A percentile compares a stretch with the other conserved stretches of the same genome.
Conservation (phyloP, 352 stramenopile species). For the Globisporangium alternatum region DNA sequence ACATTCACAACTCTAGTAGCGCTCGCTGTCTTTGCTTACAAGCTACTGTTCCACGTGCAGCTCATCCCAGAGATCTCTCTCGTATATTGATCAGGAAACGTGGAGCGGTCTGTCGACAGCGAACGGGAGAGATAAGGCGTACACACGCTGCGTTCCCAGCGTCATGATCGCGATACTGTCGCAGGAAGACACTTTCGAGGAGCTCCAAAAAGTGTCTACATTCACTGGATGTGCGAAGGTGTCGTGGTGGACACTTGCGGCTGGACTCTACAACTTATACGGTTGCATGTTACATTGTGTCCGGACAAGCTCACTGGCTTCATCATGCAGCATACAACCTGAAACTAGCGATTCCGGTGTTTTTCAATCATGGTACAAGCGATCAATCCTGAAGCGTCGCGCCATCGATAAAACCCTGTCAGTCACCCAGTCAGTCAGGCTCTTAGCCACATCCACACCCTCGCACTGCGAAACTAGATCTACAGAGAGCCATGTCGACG, state of each 20-base stretch:
- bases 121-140: not conserved
- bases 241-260: not conserved
- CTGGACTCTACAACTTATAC: not conserved
- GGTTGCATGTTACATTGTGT: conserved; percentile 1
- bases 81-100: not conserved
- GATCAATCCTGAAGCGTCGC: not conserved
- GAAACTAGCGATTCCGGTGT: not conserved
- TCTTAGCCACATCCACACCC: not conserved
- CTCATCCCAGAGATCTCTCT: too few relatives aligned
- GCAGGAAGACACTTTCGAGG: not conserved
- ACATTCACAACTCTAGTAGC: too few relatives aligned
- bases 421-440: too few relatives aligned
- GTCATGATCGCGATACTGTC: not conserved
- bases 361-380: not conserved
- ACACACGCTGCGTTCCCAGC: not conserved
- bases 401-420: too few relatives aligned
- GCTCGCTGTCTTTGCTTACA: too few relatives aligned
- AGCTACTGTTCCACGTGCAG: not conserved
- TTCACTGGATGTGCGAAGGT: not conserved
- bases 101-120: not conserved
- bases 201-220: not conserved
- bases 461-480: not conserved
- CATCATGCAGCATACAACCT: not conserved
- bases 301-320: too few relatives aligned
- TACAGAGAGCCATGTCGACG: conserved; percentile 35